Evolutionary conservation across 345 rosid species (phyloP).

Genomic region (Aquilaria yunnanensis): DNA sequence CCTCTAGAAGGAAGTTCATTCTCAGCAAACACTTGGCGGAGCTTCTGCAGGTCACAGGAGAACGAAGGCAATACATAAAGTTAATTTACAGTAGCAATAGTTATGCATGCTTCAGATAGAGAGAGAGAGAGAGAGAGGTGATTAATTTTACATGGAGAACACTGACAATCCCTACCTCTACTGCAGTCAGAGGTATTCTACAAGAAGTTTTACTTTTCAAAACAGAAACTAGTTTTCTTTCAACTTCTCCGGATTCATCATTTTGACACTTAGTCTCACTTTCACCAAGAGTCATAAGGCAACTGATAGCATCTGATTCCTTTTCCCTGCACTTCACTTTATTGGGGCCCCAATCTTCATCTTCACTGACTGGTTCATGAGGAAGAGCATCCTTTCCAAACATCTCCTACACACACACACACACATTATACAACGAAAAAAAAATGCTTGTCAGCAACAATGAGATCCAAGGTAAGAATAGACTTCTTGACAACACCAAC

Average conservation of each 20-base stretch:
- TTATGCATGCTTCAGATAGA: no score
- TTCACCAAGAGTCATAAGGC: constrained; percentile 60
- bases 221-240: constrained; percentile 30
- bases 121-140: no score
- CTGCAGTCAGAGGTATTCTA: constrained; percentile 68
- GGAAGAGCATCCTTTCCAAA: constrained; percentile 83
- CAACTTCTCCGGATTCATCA: constrained; percentile 27
- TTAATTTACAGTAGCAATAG: no score
- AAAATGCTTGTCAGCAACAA: background rate
- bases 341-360: constrained; percentile 98
- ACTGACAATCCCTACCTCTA: constrained; percentile 54
- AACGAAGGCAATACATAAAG: background rate
- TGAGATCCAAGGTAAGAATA: background rate
- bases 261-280: constrained; percentile 38
- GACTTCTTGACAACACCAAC: no score
- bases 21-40: constrained; percentile 83
- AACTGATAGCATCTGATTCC: constrained; percentile 72
- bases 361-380: constrained; percentile 80
- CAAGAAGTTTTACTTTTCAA: constrained; percentile 42
- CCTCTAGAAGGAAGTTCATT: constrained; percentile 90
- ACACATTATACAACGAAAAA: constrained; percentile 8
- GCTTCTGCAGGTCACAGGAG: constrained; percentile 56
- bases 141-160: constrained; percentile 6
- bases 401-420: constrained; percentile 57
- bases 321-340: constrained; percentile 68